Percentiles rank a stretch among this genome's conserved stretches.
These are phyloP conservation scores for Acanthamoeba lenticulata DNA, from an alignment of 208 protist species.

Conservation along the genomic window DNA sequence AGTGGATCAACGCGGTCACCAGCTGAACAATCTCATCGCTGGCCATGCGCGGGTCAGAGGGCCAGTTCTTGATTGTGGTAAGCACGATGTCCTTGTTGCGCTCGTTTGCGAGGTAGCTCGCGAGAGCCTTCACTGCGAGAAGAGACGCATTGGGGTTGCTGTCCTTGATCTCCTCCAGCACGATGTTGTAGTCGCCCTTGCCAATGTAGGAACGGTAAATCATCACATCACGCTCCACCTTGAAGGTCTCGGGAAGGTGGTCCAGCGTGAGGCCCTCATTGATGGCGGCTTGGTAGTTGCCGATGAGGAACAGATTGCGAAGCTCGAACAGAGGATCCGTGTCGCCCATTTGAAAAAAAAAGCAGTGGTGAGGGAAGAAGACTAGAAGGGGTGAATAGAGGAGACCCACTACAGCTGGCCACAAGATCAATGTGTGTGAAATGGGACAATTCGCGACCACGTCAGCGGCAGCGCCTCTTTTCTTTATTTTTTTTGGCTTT, in stretches of 20 bases:
- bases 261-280: conserved; percentile 66
- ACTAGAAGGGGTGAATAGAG: neutral
- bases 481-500: too few species aligned
- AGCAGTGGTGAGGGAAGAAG: neutral
- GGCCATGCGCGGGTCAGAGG: conserved; percentile 40
- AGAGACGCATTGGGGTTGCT: conserved; percentile 65
- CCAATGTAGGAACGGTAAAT: conserved; percentile 73
- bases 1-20: conserved; percentile 72
- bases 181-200: conserved; percentile 73
- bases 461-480: too few species aligned
- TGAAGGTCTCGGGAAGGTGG: neutral
- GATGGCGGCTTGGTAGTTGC: conserved; percentile 65
- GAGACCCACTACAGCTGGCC: neutral
- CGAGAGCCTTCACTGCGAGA: conserved; percentile 71
- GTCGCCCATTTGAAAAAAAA: neutral
- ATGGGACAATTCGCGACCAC: too few species aligned
- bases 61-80: conserved; percentile 74
- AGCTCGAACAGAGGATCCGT: conserved; percentile 66
- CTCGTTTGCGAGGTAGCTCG: conserved; percentile 73
- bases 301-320: conserved; percentile 67
- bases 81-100: conserved; percentile 75
- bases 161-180: conserved; percentile 71
- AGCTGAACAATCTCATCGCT: conserved; percentile 72
- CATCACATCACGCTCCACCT: conserved; percentile 50
- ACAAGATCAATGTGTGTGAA: neutral